These are phyloP conservation scores for Eucalyptus urophylla DNA, from an alignment of 345 rosid species.

Conservation along the genomic window DNA sequence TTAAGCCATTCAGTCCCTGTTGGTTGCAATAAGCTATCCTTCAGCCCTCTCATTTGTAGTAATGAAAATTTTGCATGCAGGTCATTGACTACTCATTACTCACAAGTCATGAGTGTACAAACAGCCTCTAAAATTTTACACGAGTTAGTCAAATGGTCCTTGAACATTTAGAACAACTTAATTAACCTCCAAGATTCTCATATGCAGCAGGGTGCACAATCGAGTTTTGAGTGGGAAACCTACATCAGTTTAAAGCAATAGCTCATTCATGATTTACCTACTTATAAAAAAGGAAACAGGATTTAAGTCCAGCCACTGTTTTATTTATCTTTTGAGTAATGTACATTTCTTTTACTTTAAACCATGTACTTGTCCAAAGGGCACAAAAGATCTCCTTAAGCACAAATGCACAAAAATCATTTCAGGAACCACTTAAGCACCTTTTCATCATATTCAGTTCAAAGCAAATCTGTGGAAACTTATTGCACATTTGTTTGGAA, in stretches of 20 bases:
- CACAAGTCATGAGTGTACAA: neutral
- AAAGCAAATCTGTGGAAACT: neutral
- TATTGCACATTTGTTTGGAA: neutral
- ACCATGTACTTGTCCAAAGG: neutral
- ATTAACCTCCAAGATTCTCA: neutral
- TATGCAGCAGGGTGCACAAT: neutral
- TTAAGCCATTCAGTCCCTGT: neutral
- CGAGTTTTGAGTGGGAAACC: neutral
- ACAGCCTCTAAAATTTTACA: neutral
- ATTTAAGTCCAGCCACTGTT: neutral
- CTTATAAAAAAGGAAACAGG: neutral
- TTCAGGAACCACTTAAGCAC: neutral
- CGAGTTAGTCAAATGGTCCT: neutral
- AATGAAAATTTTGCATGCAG: neutral
- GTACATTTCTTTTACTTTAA: neutral
- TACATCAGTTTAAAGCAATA: neutral
- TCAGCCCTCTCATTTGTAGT: neutral
- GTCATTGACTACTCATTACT: neutral
- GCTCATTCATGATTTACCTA: neutral
- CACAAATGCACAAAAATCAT: neutral
- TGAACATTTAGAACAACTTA: neutral
- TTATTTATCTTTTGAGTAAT: neutral
- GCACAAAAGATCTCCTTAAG: neutral
- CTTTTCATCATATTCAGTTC: neutral
- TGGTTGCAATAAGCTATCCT: neutral